Base-by-base conservation (phyloP, 192 early-diverging fungal genomes). In the Helicostylum pulchrum region DNA sequence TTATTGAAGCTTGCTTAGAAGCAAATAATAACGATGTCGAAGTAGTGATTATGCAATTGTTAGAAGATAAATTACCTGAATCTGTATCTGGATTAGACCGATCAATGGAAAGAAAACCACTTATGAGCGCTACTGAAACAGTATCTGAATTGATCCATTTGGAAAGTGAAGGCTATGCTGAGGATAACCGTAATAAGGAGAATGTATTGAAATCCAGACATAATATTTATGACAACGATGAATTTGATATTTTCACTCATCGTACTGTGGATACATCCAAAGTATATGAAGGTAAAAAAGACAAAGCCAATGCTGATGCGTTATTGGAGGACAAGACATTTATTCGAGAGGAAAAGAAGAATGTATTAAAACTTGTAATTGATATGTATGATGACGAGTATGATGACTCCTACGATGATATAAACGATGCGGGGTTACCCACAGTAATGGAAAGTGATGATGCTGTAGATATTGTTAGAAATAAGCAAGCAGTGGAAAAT, bases 151-250 rank as follows among this genome's bases (percentile, higher is more conserved):
- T 2, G 21, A 34, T 46, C 15, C 50, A 51, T 42, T 21, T 45
- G 21, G 8, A 47, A 19, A 34, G 15, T 17, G 6, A 10, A 6
- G n/a, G 26, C 11, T 2, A 4, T 63, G 43, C 19, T n/a, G 12
- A 17, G 0, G 44, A 26, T n/a, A n/a, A 43, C 4, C 12, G 30
- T 14, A 30, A n/a, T 26, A 14, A 53, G 14, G 34, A 43, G 10
- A 65, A 48, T 19, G 23, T 72, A 11, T 34, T 72, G 30, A 26
- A 49, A n/a, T 57, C 64, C 14, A 86, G 94, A 9, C 76, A 82
- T 12, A 98, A 96, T 66, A 79, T 96, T 32, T 94, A 92, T 77
- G 94, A 98, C 74, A 88, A 90, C 44, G 96, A 98, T 67, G 92
- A 93, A 63, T 96, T 97, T 76, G 94, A 98, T 62, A 83, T 96